Percentiles rank a stretch among this genome's conserved stretches.
Conservation (phyloP, 495 filamentous ascomycete genomes). For the Hypoxylon fragiforme region DNA sequence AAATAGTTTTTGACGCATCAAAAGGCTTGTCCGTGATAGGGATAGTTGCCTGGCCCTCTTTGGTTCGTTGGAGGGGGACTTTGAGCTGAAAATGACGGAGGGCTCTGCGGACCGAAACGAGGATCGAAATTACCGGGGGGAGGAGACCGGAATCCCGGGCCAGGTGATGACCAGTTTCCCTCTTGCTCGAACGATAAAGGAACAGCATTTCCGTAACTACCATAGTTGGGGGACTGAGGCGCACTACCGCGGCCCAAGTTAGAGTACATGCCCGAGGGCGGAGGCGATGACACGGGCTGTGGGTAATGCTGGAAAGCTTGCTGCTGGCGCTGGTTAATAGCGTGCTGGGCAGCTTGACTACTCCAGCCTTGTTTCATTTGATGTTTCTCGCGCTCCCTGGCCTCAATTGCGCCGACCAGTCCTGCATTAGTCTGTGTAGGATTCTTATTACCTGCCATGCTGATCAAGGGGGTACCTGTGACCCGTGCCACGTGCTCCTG, state of each 20-base stretch:
- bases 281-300: conserved; percentile 32
- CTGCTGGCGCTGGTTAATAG: conserved; percentile 74
- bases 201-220: conserved; percentile 22
- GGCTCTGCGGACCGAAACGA: conserved; percentile 27
- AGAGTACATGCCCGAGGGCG: conserved; percentile 40
- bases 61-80: conserved; percentile 30
- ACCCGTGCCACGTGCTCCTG: conserved; percentile 90
- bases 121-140: conserved; percentile 34
- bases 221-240: conserved; percentile 21
- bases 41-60: conserved; percentile 38
- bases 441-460: conserved; percentile 61
- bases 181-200: conserved; percentile 30
- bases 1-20: too few species aligned
- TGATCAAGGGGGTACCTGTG: conserved; percentile 81
- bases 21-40: conserved; percentile 48
- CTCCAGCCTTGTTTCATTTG: conserved; percentile 72
- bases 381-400: conserved; percentile 72
- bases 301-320: conserved; percentile 50
- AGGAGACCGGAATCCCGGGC: conserved; percentile 37
- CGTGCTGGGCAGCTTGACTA: conserved; percentile 74
- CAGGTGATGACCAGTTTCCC: conserved; percentile 32
- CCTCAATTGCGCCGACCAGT: conserved; percentile 75
- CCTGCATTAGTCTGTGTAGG: conserved; percentile 58
- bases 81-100: conserved; percentile 23
- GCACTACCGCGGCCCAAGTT: conserved; percentile 31